A percentile compares a stretch with the other conserved stretches of the same genome.
Conservation (phyloP, 768 basidiomycete genomes). For the Lactifluus hygrophoroides region DNA sequence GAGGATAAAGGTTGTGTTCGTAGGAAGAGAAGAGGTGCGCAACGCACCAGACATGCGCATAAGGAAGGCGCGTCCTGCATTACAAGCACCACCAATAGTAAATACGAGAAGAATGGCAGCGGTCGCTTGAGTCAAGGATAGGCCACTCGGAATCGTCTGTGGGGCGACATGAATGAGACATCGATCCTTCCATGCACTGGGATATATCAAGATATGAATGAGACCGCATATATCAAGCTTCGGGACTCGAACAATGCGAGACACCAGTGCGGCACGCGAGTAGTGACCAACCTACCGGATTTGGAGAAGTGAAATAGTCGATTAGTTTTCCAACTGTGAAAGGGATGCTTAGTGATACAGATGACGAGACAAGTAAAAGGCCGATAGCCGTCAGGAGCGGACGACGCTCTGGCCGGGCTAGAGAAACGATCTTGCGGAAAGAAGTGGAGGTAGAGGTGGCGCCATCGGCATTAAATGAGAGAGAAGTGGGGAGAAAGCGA, state of each 20-base stretch:
- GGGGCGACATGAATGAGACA: neutral
- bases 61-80: constrained; percentile 71
- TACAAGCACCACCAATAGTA: constrained; percentile 80
- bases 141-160: constrained; percentile 57
- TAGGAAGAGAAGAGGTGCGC: neutral
- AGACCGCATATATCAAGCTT: neutral
- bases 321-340: constrained; percentile 91
- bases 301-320: constrained; percentile 75
- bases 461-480: neutral
- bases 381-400: constrained; percentile 70
- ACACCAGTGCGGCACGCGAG: neutral
- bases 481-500: constrained; percentile 8
- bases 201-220: neutral
- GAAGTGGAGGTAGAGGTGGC: constrained; percentile 50
- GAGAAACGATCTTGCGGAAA: constrained; percentile 61
- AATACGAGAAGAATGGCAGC: constrained; percentile 64
- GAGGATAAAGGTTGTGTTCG: neutral
- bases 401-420: constrained; percentile 78
- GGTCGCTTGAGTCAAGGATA: constrained; percentile 77
- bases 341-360: constrained; percentile 88
- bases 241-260: neutral
- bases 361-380: constrained; percentile 75
- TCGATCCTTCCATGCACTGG: neutral
- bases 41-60: constrained; percentile 76
- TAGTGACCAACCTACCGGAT: constrained; percentile 46